Percentiles rank a stretch among this genome's conserved stretches.
These are phyloP conservation scores for Candida frijolesensis DNA, from an alignment of 1,139 yeast genomes.

Conservation along the genomic window DNA sequence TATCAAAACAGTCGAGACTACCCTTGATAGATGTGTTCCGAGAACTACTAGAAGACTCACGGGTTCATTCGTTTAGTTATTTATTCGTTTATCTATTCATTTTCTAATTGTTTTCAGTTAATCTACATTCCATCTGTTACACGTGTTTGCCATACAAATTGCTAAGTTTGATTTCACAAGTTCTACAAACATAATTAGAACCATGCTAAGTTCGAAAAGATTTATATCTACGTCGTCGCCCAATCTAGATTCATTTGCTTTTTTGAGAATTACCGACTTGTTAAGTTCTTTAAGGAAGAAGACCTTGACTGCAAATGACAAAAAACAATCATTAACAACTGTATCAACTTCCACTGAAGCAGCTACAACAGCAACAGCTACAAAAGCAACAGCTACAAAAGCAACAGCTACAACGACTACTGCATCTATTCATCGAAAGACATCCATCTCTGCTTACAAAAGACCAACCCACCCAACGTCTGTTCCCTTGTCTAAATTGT, in stretches of 20 bases:
- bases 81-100: neutral
- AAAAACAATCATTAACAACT: neutral
- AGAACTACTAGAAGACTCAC: neutral
- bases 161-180: neutral
- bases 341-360: neutral
- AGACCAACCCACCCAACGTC: constrained; percentile 66
- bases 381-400: neutral
- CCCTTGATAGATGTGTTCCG: neutral
- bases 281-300: constrained; percentile 2
- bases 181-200: neutral
- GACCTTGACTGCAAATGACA: neutral
- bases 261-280: constrained; percentile 1
- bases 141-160: neutral
- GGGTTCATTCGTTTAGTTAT: neutral
- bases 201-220: constrained; percentile 5
- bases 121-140: neutral
- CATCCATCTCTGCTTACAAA: constrained; percentile 25
- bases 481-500: constrained; percentile 54
- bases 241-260: constrained; percentile 5
- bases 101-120: neutral
- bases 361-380: neutral
- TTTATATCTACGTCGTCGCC: constrained; percentile 1
- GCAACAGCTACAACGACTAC: neutral
- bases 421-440: neutral
- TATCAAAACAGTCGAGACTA: too few species aligned